These are phyloP conservation scores for Epichloe brachyelytri DNA, from an alignment of 2,329 filamentous ascomycete genomes.

Conservation along the genomic window DNA sequence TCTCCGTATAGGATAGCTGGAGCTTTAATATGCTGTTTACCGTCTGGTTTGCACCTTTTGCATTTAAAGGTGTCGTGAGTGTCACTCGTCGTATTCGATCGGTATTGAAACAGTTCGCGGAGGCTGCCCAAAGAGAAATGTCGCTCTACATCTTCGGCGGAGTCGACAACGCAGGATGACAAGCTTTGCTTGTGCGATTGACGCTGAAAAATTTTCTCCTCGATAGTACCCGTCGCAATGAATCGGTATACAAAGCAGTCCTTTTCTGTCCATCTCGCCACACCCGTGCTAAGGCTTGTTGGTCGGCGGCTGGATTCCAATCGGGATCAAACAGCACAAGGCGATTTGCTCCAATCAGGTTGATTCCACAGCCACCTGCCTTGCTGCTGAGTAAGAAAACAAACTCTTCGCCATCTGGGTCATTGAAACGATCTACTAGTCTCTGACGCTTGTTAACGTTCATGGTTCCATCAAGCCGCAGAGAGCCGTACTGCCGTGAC, in stretches of 20 bases:
- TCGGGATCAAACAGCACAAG: slow-evolving; percentile 93
- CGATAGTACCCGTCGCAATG: slow-evolving; percentile 93
- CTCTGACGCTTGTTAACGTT: slow-evolving; percentile 95
- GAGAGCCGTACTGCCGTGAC: slow-evolving; percentile 65
- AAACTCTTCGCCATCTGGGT: slow-evolving; percentile 80
- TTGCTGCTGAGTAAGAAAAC: slow-evolving; percentile 95
- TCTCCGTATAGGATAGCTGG: slow-evolving; percentile 94
- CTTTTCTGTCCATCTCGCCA: slow-evolving; percentile 99
- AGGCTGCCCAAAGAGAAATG: slow-evolving; percentile 90
- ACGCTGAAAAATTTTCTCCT: slow-evolving; percentile 98
- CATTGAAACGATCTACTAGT: slow-evolving; percentile 94
- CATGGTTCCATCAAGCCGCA: slow-evolving; percentile 94
- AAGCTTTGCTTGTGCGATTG: slow-evolving; percentile 97
- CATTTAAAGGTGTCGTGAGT: slow-evolving; percentile 99
- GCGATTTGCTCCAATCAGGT: slow-evolving; percentile 86
- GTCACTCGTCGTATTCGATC: slow-evolving; percentile 71
- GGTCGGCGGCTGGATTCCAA: slow-evolving; percentile 96
- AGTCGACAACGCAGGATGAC: slow-evolving; percentile 92
- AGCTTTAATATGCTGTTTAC: slow-evolving; percentile 77
- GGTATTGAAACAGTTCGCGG: slow-evolving; percentile 88
- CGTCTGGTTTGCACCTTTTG: slow-evolving; percentile 82
- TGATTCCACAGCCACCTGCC: slow-evolving; percentile 91
- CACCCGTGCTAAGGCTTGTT: slow-evolving; percentile 90
- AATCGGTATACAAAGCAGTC: slow-evolving; percentile 99
- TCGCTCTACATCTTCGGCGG: slow-evolving; percentile 89